Percentiles rank a stretch among this genome's conserved stretches.
Conservation (phyloP, 2,329 filamentous ascomycete species). For the Bipolaris bicolor region DNA sequence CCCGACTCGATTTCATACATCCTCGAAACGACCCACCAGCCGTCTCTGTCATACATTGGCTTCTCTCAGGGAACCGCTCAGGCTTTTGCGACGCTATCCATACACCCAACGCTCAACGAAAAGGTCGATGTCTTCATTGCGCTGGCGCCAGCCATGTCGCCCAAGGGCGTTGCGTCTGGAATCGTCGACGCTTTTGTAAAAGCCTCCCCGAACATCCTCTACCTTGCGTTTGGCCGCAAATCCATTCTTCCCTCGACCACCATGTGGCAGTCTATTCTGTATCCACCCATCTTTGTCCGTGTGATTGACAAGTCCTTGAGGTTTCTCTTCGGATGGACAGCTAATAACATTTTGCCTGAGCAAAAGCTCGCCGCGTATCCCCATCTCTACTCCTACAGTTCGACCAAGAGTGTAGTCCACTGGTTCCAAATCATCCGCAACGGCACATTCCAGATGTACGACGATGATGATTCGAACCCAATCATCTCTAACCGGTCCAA, state of each 20-base stretch:
- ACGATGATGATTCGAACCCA: slow-evolving; percentile 86
- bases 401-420: slow-evolving; percentile 95
- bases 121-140: slow-evolving; percentile 97
- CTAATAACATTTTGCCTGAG: slow-evolving; percentile 78
- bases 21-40: slow-evolving; percentile 78
- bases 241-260: slow-evolving; percentile 91
- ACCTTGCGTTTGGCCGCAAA: slow-evolving; percentile 87
- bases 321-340: slow-evolving; percentile 90
- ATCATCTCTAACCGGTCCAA: slow-evolving; percentile 74
- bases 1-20: slow-evolving; percentile 94
- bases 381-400: slow-evolving; percentile 95
- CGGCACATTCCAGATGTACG: slow-evolving; percentile 96
- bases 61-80: slow-evolving; percentile 98
- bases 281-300: slow-evolving; percentile 89
- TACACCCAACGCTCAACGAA: slow-evolving; percentile 88
- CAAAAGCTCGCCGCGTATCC: slow-evolving; percentile 97
- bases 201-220: slow-evolving; percentile 89
- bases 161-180: slow-evolving; percentile 85
- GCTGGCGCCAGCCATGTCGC: slow-evolving; percentile 94
- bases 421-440: slow-evolving; percentile 99
- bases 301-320: slow-evolving; percentile 80
- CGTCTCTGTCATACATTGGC: slow-evolving; percentile 90
- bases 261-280: slow-evolving; percentile 96
- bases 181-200: slow-evolving; percentile 94
- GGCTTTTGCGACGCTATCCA: slow-evolving; percentile 90